Conservation (phyloP, 2,329 filamentous ascomycete species). For the Atkinsonella hypoxylon region DNA sequence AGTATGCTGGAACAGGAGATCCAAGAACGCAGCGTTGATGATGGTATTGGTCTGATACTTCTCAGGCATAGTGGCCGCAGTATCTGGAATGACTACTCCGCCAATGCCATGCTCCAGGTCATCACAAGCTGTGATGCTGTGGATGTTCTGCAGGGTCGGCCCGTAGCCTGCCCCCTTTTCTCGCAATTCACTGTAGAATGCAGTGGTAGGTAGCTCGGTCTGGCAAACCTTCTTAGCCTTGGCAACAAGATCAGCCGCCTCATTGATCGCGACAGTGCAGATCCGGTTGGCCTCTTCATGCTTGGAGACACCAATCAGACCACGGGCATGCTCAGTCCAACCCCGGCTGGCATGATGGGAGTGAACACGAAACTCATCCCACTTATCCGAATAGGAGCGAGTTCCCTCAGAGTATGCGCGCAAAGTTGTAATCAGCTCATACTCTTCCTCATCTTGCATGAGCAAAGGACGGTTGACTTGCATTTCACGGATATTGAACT, state of each 20-base stretch:
- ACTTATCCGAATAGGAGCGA: slow-evolving; percentile 26
- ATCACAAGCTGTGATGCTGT: not conserved
- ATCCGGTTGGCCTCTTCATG: not conserved
- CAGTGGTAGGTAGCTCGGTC: slow-evolving; percentile 2
- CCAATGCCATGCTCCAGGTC: not conserved
- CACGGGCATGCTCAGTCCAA: slow-evolving; percentile 48
- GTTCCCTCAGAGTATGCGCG: slow-evolving; percentile 18
- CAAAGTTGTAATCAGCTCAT: slow-evolving; percentile 16
- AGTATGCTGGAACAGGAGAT: slow-evolving; percentile 29
- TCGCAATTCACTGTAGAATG: slow-evolving; percentile 15
- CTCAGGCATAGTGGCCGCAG: slow-evolving; percentile 31
- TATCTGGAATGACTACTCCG: slow-evolving; percentile 24
- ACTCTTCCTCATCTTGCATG: slow-evolving; percentile 9
- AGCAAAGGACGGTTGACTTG: slow-evolving; percentile 4
- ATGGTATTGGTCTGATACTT: slow-evolving; percentile 29
- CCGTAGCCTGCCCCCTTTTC: slow-evolving; percentile 14
- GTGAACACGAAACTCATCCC: slow-evolving; percentile 45
- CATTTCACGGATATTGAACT: slow-evolving; percentile 4
- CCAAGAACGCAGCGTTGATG: slow-evolving; percentile 34
- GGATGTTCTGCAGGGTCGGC: not conserved
- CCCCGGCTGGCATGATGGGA: slow-evolving; percentile 38
- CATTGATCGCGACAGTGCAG: not conserved
- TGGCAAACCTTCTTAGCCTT: slow-evolving; percentile 13
- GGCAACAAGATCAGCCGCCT: not conserved
- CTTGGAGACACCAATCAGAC: slow-evolving; percentile 31